Evolutionary conservation across 2,329 filamentous ascomycete genomes (phyloP).

Genomic region (Aspergillus niger): DNA sequence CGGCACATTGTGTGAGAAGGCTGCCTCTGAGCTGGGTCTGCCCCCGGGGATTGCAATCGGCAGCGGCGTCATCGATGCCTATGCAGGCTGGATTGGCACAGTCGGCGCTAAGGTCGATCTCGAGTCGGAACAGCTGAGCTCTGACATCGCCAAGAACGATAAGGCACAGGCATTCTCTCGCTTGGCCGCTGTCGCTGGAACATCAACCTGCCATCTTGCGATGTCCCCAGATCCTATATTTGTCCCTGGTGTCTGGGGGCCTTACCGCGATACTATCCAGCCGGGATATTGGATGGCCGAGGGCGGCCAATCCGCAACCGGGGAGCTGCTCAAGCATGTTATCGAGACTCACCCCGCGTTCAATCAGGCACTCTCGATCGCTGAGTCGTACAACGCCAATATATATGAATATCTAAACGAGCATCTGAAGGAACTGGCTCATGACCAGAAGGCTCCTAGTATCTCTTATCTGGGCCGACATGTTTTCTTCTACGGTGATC

Average conservation of each 20-base stretch:
- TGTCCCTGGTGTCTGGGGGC: conserved; percentile 94
- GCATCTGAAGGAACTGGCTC: conserved; percentile 75
- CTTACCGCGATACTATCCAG: conserved; percentile 90
- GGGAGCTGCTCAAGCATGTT: conserved; percentile 90
- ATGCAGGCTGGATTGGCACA: conserved; percentile 97
- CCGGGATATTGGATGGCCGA: conserved; percentile 96
- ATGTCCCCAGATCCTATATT: conserved; percentile 94
- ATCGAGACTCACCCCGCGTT: conserved; percentile 94
- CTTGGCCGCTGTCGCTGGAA: conserved; percentile 90
- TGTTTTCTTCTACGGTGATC: conserved; percentile 97
- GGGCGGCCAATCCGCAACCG: conserved; percentile 93
- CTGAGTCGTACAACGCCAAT: conserved; percentile 79
- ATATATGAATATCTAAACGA: conserved; percentile 95
- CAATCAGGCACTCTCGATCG: conserved; percentile 74
- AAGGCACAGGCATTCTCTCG: conserved; percentile 90
- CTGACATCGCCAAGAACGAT: conserved; percentile 73
- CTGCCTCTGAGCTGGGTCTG: conserved; percentile 79
- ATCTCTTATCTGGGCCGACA: conserved; percentile 87
- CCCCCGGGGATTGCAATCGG: conserved; percentile 87
- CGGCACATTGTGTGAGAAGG: conserved; percentile 79
- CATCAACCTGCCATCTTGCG: conserved; percentile 94
- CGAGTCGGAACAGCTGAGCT: conserved; percentile 66
- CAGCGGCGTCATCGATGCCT: conserved; percentile 96
- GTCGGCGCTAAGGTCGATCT: conserved; percentile 95
- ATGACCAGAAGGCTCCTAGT: conserved; percentile 69